phyloP scores from a whole-genome alignment of 2,329 filamentous ascomycete species.

The Fusarium domesticum region DNA sequence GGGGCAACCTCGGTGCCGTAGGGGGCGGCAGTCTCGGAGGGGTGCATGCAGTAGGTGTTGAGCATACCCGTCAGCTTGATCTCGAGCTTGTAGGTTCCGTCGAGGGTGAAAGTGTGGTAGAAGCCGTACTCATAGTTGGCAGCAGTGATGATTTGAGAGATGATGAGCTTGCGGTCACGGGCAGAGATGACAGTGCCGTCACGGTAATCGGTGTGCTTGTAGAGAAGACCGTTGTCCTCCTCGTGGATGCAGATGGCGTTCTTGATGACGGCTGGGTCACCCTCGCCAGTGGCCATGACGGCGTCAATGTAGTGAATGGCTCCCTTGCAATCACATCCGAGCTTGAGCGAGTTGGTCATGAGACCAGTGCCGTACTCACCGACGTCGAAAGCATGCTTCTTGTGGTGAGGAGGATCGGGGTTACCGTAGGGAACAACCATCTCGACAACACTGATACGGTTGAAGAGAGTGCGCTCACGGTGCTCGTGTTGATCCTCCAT shows the following conservation, averaged over 20 bases:
- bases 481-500: constrained; percentile 52
- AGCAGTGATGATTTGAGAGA: constrained; percentile 64
- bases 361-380: constrained; percentile 80
- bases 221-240: constrained; percentile 54
- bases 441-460: constrained; percentile 65
- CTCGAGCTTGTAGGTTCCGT: constrained; percentile 64
- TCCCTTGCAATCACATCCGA: constrained; percentile 85
- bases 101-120: constrained; percentile 38
- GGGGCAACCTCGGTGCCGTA: constrained; percentile 64
- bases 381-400: constrained; percentile 78
- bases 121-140: constrained; percentile 61
- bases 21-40: constrained; percentile 42
- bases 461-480: constrained; percentile 57
- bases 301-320: constrained; percentile 90
- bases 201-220: constrained; percentile 64
- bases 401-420: constrained; percentile 74
- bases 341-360: constrained; percentile 76
- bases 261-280: constrained; percentile 76
- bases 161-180: constrained; percentile 56
- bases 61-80: constrained; percentile 54
- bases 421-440: constrained; percentile 76
- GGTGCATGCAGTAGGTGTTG: constrained; percentile 42
- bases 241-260: constrained; percentile 90
- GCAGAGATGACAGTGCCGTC: constrained; percentile 57
- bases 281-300: constrained; percentile 77